Evolutionary conservation across 129 eudicot species (phyloP), one percentile per base, ranked within the genome.

Genomic region (Sambucus nigra): DNA sequence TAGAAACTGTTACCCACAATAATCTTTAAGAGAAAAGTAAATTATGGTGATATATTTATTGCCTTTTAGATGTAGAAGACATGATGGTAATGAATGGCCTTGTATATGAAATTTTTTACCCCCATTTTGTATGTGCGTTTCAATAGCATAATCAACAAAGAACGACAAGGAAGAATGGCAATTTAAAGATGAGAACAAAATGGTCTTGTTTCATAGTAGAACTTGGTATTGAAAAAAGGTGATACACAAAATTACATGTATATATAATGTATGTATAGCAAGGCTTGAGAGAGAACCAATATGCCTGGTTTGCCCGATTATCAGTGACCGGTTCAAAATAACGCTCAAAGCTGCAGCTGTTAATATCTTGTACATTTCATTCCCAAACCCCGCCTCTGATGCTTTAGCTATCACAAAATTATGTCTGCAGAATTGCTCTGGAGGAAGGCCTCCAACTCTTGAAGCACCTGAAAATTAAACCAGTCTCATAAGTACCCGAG

Each of bases 281-380:
- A 80, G 97, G 94, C 73, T 67, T 77, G 92, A 83, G 84, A 78
- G 71, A 77, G 77, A 84, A 84, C 97, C 97, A 80, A 84, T 78
- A 80, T 88, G 97, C 97, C 97, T 88, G 84, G 97, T 77, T 84
- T 88, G 94, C 69, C 97, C 97, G 47, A 88, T 88, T 47, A 88
- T 84, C 54, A 88, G 73, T 25, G 97, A 88, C 22, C 97, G 94
- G 58, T 88, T 80, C 80, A 88, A 31, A 82, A 88, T 84, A 65
- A 88, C 66, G 45, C 97, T 88, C 64, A 88, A 65, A 22, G 94
- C 92, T 45, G 87, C 92, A 55, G 80, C 97, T 1, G 84, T 88
- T 49, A 88, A 52, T 49, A 88, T 74, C 78, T 88, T 88, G 76
- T 88, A 88, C 86, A 88, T 75, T 73, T 88, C 97, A 54, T 88